Evolutionary conservation across 2,329 filamentous ascomycete genomes (phyloP).

Genomic region (Aspergillus sp.): DNA sequence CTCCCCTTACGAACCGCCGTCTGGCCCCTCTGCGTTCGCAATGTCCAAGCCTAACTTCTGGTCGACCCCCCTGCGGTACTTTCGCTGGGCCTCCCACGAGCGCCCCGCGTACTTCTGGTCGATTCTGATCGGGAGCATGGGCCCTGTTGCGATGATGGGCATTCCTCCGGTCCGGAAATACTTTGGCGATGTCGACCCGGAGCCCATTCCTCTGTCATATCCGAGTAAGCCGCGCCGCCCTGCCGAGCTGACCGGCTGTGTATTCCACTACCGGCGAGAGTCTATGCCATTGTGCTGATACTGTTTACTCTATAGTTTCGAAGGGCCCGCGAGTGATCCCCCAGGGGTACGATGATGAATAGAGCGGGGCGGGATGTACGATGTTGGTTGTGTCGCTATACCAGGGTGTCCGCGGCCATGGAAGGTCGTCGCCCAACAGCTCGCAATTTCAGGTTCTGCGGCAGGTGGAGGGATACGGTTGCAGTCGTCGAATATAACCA

Average conservation of each 20-base stretch:
- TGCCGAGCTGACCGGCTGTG: conserved; percentile 1
- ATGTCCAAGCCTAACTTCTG: conserved; percentile 68
- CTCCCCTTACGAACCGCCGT: too few relatives aligned
- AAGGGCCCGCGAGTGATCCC: conserved; percentile 37
- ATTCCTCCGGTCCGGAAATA: conserved; percentile 64
- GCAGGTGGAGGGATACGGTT: too few relatives aligned
- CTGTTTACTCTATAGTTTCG: conserved; percentile 31
- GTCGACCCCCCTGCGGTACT: conserved; percentile 70
- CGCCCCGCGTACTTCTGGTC: conserved; percentile 90
- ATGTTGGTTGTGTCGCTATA: too few relatives aligned
- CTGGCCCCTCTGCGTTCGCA: too few relatives aligned
- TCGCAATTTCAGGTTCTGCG: too few relatives aligned
- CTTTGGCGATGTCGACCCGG: conserved; percentile 64
- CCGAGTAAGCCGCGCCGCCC: conserved; percentile 60
- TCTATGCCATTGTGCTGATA: conserved; percentile 7
- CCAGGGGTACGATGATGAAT: conserved; percentile 39
- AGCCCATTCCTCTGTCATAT: conserved; percentile 77
- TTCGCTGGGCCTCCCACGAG: conserved; percentile 78
- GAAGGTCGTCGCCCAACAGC: too few relatives aligned
- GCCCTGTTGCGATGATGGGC: conserved; percentile 60
- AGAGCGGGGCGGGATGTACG: too few relatives aligned
- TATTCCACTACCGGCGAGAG: background rate
- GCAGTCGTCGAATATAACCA: too few relatives aligned
- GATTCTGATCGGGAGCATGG: conserved; percentile 60
- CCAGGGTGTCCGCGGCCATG: too few relatives aligned